Percentiles rank a stretch among this genome's conserved stretches.
Evolutionary conservation across 2,329 filamentous ascomycete genomes (phyloP).

Genomic region (Trichoderma oligosporum): DNA sequence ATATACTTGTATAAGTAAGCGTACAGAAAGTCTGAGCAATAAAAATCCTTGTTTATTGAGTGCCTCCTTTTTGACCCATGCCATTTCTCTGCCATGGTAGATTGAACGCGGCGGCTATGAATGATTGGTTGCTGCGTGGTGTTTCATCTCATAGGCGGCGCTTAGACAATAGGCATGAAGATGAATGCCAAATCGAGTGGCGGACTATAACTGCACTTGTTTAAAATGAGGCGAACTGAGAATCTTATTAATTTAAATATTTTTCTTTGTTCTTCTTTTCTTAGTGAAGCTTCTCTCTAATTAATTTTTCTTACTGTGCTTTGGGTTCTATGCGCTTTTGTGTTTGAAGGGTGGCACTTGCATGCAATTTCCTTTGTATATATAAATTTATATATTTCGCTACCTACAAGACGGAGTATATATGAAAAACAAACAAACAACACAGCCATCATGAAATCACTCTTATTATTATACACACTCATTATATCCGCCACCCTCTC

Average conservation of each 20-base stretch:
- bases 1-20: not conserved
- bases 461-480: not conserved
- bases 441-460: not conserved
- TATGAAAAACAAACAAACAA: not conserved
- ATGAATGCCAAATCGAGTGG: not conserved
- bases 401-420: not conserved
- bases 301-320: not conserved
- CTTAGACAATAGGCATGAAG: not conserved
- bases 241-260: not conserved
- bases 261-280: not conserved
- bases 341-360: not conserved
- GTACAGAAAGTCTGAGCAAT: not conserved
- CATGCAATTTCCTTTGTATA: not conserved
- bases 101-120: not conserved
- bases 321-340: not conserved
- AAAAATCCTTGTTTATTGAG: not conserved
- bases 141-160: conserved; percentile 9
- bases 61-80: not conserved
- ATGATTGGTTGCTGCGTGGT: conserved; percentile 6
- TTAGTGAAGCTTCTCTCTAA: too few relatives aligned
- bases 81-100: not conserved
- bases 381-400: too few relatives aligned
- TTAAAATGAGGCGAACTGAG: not conserved
- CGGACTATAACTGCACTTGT: not conserved
- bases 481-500: not conserved